Conservation (phyloP, 2,329 filamentous ascomycete species). For the Ceratocystiopsis brevicomis region DNA sequence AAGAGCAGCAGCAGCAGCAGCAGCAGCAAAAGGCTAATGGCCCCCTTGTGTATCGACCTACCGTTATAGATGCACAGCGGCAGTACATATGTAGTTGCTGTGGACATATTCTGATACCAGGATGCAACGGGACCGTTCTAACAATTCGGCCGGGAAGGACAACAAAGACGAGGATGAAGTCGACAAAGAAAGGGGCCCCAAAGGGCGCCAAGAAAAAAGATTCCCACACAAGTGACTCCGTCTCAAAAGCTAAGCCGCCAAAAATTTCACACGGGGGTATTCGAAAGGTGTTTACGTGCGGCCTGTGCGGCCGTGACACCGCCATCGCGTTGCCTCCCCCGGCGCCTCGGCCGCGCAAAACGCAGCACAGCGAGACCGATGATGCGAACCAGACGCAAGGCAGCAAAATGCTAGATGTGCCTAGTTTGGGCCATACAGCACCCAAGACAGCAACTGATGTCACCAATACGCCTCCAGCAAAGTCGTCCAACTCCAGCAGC, state of each 20-base stretch:
- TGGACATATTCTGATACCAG: slow-evolving; percentile 39
- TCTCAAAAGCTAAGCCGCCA: background rate
- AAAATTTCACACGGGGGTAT: slow-evolving; percentile 9
- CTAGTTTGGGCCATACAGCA: background rate
- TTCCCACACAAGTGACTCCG: background rate
- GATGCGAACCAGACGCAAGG: background rate
- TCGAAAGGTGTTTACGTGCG: slow-evolving; percentile 25
- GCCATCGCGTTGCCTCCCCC: slow-evolving; percentile 22
- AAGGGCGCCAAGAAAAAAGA: background rate
- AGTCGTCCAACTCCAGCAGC: slow-evolving; percentile 6
- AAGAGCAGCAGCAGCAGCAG: no score
- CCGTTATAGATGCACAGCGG: slow-evolving; percentile 25
- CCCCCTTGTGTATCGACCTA: no score
- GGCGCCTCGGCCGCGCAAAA: slow-evolving; percentile 11
- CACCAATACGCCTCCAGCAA: slow-evolving; percentile 10
- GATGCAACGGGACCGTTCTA: slow-evolving; percentile 22
- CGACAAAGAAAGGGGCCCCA: slow-evolving; percentile 13
- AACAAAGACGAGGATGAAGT: background rate
- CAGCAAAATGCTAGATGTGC: no score
- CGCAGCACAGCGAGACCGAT: background rate
- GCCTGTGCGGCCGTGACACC: slow-evolving; percentile 25
- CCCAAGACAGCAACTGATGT: background rate
- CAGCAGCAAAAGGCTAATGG: no score
- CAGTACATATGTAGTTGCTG: slow-evolving; percentile 40
- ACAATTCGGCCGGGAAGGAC: slow-evolving; percentile 16